phyloP scores from a whole-genome alignment of 345 rosid species.

The Salix viminalis region DNA sequence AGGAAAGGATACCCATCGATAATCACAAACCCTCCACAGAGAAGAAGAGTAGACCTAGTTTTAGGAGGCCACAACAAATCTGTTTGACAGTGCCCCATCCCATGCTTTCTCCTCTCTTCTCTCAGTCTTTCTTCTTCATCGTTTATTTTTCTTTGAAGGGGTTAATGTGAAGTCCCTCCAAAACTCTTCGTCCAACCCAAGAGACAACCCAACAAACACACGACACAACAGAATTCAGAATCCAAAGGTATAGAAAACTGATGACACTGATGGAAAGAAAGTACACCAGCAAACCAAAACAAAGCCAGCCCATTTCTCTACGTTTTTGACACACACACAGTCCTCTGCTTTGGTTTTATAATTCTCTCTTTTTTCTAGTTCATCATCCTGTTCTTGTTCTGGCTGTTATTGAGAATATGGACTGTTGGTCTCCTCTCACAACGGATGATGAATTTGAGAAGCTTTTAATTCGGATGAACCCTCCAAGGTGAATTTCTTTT shows the following conservation, averaged over 20 bases:
- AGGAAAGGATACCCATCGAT: conserved; percentile 2
- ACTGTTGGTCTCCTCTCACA: conserved; percentile 51
- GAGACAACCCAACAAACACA: conserved; percentile 28
- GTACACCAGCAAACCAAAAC: not conserved
- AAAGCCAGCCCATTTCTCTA: conserved; percentile 6
- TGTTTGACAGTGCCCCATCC: conserved; percentile 4
- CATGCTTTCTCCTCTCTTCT: not conserved
- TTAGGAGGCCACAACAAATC: not conserved
- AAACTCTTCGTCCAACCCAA: conserved; percentile 46
- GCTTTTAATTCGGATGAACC: conserved; percentile 72
- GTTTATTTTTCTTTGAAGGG: not conserved
- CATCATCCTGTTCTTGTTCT: not conserved
- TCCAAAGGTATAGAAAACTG: conserved; percentile 6
- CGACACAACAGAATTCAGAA: conserved; percentile 19
- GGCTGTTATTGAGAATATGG: conserved; percentile 34
- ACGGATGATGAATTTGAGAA: conserved; percentile 68
- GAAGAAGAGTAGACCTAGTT: conserved; percentile 13
- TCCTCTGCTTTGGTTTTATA: not conserved
- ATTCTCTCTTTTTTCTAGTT: not conserved
- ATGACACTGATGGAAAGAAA: not conserved
- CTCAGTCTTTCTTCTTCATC: not conserved
- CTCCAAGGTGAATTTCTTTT: conserved; percentile 49
- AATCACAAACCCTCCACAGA: not conserved
- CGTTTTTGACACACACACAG: not conserved
- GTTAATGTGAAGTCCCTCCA: conserved; percentile 25